Evolutionary conservation across 2,329 filamentous ascomycete species (phyloP), one percentile per base, ranked within the genome.

Genomic region (Didymella sp.): DNA sequence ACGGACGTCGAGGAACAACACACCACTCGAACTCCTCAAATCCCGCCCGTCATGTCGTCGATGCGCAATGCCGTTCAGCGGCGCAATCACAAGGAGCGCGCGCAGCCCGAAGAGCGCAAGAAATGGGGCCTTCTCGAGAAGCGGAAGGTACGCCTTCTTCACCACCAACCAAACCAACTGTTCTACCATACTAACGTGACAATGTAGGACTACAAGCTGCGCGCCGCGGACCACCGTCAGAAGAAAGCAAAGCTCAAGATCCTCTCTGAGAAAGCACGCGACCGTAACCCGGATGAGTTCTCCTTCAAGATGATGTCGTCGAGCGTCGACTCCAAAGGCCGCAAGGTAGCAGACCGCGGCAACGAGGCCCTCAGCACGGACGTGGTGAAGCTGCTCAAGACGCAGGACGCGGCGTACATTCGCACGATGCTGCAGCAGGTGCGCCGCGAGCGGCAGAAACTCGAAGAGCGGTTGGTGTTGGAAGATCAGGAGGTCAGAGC

Each of bases 111-210:
- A 62, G 90, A 93, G 73, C 91, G 95, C 50, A 82, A 88, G 64
- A 91, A 91, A 81, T 92, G 92, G 79, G 95, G 95, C 63, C 85
- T 98, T 21, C 87, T 98, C 60, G 95, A 98, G 77, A 98, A 99
- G 80, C 90, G 95, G 84, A 97, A 97, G 72, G 64, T 62, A 58
- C 17, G 12, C n/a, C n/a, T n/a, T n/a, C n/a, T 35, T 3, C 17
- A 37, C n/a, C n/a, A 37, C 33, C n/a, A n/a, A n/a, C n/a, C n/a
- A n/a, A n/a, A n/a, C n/a, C n/a, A n/a, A n/a, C n/a, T n/a, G n/a
- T n/a, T n/a, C n/a, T n/a, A n/a, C n/a, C 6, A 33, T 30, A 30
- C 45, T 54, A 13, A 54, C 38, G 25, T 27, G n/a, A 12, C 30
- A 28, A 22, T 38, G 35, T 42, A 83, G 80, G 86, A 89, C 77